Percentiles rank a stretch among this genome's conserved stretches.
Evolutionary conservation across 371 early-diverging fungal genomes (phyloP).

Genomic region (Mucor mucedo): DNA sequence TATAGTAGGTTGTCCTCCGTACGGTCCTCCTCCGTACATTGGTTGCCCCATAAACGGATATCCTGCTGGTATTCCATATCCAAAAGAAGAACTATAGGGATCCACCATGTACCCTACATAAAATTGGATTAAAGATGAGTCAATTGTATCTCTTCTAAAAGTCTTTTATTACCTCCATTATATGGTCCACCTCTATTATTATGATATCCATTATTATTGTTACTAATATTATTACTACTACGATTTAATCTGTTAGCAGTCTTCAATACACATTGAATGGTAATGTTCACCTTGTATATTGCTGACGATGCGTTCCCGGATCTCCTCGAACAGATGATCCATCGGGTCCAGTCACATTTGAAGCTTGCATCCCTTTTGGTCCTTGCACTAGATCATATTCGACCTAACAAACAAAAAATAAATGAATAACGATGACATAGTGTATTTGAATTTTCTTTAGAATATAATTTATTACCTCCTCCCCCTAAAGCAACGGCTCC

Average conservation of each 20-base stretch:
- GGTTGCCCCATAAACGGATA: slow-evolving; percentile 10
- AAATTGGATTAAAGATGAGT: not conserved
- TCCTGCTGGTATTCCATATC: slow-evolving; percentile 1
- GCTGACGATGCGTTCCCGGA: slow-evolving; percentile 46
- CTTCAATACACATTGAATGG: not conserved
- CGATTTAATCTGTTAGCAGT: too few species aligned
- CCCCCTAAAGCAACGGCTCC: slow-evolving; percentile 38
- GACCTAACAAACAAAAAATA: slow-evolving; percentile 48
- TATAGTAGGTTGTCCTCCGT: not conserved
- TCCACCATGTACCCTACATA: slow-evolving; percentile 16
- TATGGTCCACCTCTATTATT: slow-evolving; percentile 5
- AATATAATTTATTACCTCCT: slow-evolving; percentile 37
- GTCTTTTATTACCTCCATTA: slow-evolving; percentile 2
- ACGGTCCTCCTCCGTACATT: slow-evolving; percentile 3
- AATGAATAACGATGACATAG: not conserved
- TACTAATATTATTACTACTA: not conserved
- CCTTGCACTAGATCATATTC: slow-evolving; percentile 84
- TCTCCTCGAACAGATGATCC: slow-evolving; percentile 79
- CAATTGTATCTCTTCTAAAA: too few species aligned
- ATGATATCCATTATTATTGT: not conserved
- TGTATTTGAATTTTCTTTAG: not conserved
- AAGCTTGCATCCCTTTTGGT: slow-evolving; percentile 85
- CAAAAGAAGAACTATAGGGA: slow-evolving; percentile 13
- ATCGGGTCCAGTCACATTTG: slow-evolving; percentile 80
- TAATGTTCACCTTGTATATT: not conserved